Evolutionary conservation across 2,329 filamentous ascomycete genomes (phyloP).

Genomic region (Scytalidium sp.): DNA sequence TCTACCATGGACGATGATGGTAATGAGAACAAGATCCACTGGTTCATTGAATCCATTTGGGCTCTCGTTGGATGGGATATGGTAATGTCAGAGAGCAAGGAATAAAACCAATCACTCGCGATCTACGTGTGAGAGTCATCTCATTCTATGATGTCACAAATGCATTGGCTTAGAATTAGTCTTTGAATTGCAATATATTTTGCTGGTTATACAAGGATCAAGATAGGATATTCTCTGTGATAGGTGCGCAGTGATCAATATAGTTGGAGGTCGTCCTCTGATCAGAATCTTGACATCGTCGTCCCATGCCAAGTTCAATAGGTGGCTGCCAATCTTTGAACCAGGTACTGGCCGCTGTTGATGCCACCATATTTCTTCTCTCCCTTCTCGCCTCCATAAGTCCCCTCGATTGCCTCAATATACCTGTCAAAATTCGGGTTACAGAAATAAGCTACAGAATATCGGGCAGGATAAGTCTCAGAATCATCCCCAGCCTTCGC

Average conservation of each 20-base stretch:
- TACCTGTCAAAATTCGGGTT: slow-evolving; percentile 62
- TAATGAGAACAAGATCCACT: slow-evolving; percentile 8
- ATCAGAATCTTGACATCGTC: not conserved
- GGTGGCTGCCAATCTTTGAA: slow-evolving; percentile 74
- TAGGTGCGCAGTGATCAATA: not conserved
- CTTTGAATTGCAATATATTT: not conserved
- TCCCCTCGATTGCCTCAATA: slow-evolving; percentile 66
- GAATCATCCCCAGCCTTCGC: slow-evolving; percentile 45
- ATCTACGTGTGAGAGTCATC: too few relatives aligned
- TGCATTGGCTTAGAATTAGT: not conserved
- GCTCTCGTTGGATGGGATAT: slow-evolving; percentile 16
- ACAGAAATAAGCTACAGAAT: slow-evolving; percentile 84
- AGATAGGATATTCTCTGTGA: not conserved
- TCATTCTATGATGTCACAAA: too few relatives aligned
- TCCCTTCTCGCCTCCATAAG: slow-evolving; percentile 50
- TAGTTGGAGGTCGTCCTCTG: too few relatives aligned
- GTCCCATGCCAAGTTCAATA: slow-evolving; percentile 39
- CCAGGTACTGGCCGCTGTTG: slow-evolving; percentile 77
- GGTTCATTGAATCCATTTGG: slow-evolving; percentile 12
- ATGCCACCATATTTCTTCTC: slow-evolving; percentile 79
- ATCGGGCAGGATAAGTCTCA: slow-evolving; percentile 65
- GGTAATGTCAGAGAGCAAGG: not conserved
- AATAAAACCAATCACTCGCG: not conserved
- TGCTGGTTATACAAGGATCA: not conserved
- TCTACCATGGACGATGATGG: not conserved